A percentile compares a stretch with the other conserved stretches of the same genome.
phyloP scores from a whole-genome alignment of 108 stramenopile species.

The Cyclotella atomus region DNA sequence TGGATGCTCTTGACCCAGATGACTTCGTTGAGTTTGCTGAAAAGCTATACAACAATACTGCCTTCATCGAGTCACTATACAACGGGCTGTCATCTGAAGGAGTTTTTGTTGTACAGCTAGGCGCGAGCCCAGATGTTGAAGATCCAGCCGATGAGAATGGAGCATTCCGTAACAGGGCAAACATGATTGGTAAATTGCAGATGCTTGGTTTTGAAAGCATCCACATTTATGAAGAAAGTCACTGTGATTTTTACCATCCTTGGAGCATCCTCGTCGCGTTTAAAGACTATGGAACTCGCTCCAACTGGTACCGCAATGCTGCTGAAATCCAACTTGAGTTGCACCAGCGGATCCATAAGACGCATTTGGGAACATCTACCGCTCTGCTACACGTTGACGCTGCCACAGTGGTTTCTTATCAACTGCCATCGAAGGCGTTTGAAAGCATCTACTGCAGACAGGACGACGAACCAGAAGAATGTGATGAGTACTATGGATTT shows the following conservation, averaged over 20 bases:
- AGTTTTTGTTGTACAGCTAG: conserved; percentile 56
- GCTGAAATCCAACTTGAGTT: conserved; percentile 48
- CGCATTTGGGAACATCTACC: conserved; percentile 32
- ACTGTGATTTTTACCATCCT: conserved; percentile 57
- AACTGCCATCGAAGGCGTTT: conserved; percentile 37
- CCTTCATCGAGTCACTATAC: conserved; percentile 50
- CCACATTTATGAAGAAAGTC: conserved; percentile 61
- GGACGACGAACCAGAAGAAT: conserved; percentile 27
- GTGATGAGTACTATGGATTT: conserved; percentile 18
- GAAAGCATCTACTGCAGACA: conserved; percentile 45
- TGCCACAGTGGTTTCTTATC: conserved; percentile 44
- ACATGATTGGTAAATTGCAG: conserved; percentile 39
- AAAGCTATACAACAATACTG: conserved; percentile 48
- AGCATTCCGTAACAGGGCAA: conserved; percentile 7
- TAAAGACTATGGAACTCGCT: conserved; percentile 44
- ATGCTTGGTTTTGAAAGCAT: conserved; percentile 62
- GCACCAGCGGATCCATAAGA: conserved; percentile 21
- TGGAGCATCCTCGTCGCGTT: conserved; percentile 71
- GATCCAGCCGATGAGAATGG: conserved; percentile 8
- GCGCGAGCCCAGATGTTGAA: not conserved
- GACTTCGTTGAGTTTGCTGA: conserved; percentile 55
- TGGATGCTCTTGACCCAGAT: conserved; percentile 79
- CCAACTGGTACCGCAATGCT: conserved; percentile 56
- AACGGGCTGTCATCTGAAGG: conserved; percentile 49
- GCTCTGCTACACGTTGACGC: conserved; percentile 44